phyloP scores from a whole-genome alignment of 192 early-diverging fungal genomes.

The Coemansia sp. region DNA sequence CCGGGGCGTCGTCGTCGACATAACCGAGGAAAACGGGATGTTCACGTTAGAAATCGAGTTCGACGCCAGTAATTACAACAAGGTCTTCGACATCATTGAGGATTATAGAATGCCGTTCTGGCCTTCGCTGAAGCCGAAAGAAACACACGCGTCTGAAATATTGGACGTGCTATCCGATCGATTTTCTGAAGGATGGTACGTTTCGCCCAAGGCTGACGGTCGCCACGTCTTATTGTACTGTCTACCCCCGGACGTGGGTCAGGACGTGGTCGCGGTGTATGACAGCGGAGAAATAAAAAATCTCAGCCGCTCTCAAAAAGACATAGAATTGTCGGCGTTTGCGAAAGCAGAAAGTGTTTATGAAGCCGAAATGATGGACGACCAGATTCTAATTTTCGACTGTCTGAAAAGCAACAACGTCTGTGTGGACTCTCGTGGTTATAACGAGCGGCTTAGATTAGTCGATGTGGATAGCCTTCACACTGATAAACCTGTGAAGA shows the following conservation, averaged over 20 bases:
- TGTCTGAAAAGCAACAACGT: background rate
- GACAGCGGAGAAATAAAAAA: background rate
- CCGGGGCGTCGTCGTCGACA: conserved; percentile 5
- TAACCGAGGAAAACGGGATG: conserved; percentile 12
- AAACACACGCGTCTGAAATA: conserved; percentile 13
- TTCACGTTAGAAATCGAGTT: conserved; percentile 11
- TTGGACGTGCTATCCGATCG: conserved; percentile 1
- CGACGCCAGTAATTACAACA: background rate
- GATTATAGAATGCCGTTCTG: conserved; percentile 9
- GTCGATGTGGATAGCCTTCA: background rate
- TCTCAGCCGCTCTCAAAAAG: too few relatives aligned
- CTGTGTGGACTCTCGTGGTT: background rate
- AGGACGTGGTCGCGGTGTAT: background rate
- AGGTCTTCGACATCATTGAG: background rate
- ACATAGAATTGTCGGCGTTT: too few relatives aligned
- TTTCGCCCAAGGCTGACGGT: conserved; percentile 7
- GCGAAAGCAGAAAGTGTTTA: background rate
- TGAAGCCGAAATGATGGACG: conserved; percentile 5
- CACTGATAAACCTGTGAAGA: background rate
- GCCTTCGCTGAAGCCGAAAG: conserved; percentile 9
- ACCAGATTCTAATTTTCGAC: conserved; percentile 1
- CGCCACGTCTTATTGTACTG: background rate
- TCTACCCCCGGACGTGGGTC: background rate
- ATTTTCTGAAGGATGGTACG: background rate
- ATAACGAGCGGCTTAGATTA: conserved; percentile 1